Conservation (phyloP, 768 basidiomycete species). For the Sistotremastrum suecicum region DNA sequence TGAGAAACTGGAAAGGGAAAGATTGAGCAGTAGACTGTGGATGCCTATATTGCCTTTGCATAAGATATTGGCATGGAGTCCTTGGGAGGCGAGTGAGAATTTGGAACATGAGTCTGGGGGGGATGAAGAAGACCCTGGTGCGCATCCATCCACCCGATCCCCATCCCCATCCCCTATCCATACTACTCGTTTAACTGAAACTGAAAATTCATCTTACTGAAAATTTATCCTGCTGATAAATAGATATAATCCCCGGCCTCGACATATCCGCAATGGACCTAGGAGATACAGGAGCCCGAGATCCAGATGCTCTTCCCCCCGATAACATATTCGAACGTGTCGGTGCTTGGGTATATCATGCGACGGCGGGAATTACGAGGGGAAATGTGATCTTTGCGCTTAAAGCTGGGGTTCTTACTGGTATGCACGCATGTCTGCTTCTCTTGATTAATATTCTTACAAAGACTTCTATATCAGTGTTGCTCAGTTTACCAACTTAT, state of each 20-base stretch:
- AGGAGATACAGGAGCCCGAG: slow-evolving; percentile 40
- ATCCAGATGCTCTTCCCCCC: slow-evolving; percentile 67
- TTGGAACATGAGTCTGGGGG: slow-evolving; percentile 19
- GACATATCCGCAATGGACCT: slow-evolving; percentile 30
- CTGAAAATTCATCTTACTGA: no score
- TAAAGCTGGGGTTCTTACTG: slow-evolving; percentile 54
- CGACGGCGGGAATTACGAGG: slow-evolving; percentile 25
- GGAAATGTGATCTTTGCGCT: slow-evolving; percentile 58
- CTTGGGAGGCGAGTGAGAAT: slow-evolving; percentile 31
- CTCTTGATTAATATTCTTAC: no score
- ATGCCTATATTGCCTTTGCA: slow-evolving; percentile 28
- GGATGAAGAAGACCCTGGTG: slow-evolving; percentile 60
- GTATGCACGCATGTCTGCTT: no score
- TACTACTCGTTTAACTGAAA: background rate
- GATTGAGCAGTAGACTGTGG: slow-evolving; percentile 36
- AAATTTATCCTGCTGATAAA: background rate
- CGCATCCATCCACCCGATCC: slow-evolving; percentile 2
- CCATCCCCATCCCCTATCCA: background rate
- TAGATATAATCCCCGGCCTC: slow-evolving; percentile 46
- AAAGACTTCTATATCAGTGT: slow-evolving; percentile 30
- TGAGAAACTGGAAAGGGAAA: slow-evolving; percentile 36
- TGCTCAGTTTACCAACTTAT: slow-evolving; percentile 47
- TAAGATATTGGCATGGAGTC: slow-evolving; percentile 26
- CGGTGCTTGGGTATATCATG: slow-evolving; percentile 31
- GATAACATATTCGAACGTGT: slow-evolving; percentile 39